phyloP scores from a whole-genome alignment of 257 asterid genomes.

The Nicotiana tomentosiformis region DNA sequence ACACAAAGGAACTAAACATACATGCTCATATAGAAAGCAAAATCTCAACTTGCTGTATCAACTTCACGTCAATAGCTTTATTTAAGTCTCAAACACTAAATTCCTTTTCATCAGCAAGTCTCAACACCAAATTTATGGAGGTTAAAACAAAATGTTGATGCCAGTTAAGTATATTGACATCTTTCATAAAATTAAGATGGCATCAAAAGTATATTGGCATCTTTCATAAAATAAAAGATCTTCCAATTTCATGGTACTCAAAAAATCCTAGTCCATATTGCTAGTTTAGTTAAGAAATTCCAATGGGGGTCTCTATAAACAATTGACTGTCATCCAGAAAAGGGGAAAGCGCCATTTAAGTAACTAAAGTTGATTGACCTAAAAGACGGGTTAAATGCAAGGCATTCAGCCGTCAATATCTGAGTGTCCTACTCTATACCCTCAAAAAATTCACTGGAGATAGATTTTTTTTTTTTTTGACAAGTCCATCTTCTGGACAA shows the following conservation, averaged over 20 bases:
- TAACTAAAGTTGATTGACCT: neutral
- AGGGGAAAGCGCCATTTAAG: neutral
- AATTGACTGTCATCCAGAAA: too few species aligned
- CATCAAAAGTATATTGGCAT: neutral
- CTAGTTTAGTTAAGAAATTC: neutral
- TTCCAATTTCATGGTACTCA: neutral
- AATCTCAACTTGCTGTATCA: neutral
- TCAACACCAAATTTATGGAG: neutral
- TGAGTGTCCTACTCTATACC: neutral
- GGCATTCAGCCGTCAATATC: neutral
- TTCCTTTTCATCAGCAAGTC: neutral
- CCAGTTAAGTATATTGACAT: neutral
- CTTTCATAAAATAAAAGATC: neutral
- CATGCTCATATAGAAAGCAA: neutral
- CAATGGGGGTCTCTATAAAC: too few species aligned
- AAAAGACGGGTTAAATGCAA: neutral
- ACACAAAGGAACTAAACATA: neutral
- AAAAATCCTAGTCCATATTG: neutral
- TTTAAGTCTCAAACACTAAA: neutral
- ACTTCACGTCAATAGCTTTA: neutral
- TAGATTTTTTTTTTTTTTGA: neutral
- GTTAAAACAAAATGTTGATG: neutral
- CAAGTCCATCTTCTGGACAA: neutral
- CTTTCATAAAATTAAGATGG: neutral
- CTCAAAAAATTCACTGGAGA: neutral